These are phyloP conservation scores for Vigna unguiculata DNA, from an alignment of 306 rosid genomes.

Conservation along the genomic window DNA sequence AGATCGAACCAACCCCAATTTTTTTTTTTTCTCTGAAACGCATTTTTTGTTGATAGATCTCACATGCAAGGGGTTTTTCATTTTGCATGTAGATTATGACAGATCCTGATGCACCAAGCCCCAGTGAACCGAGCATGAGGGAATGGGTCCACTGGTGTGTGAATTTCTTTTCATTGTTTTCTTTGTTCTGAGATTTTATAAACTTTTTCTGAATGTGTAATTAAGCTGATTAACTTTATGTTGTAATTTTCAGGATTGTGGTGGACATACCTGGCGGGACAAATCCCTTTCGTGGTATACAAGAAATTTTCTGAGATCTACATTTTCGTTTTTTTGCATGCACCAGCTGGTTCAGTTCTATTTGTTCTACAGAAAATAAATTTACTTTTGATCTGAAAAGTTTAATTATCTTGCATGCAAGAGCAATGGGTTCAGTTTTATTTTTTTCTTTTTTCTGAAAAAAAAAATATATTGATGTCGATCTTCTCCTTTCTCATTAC, in stretches of 20 bases:
- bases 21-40: too few species aligned
- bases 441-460: neutral
- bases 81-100: constrained; percentile 77
- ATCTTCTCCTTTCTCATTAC: too few species aligned
- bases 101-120: constrained; percentile 95
- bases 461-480: neutral
- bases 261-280: constrained; percentile 86
- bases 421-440: too few species aligned
- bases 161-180: neutral
- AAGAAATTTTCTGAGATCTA: neutral
- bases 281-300: constrained; percentile 64
- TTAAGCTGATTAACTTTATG: neutral
- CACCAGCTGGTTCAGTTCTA: neutral
- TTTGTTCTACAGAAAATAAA: neutral
- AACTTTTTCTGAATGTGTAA: too few species aligned
- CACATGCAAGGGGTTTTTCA: constrained; percentile 35
- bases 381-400: neutral
- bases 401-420: constrained; percentile 3
- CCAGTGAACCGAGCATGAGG: constrained; percentile 91
- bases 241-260: constrained; percentile 60
- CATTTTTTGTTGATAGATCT: neutral
- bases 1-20: neutral
- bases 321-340: constrained; percentile 14
- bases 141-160: constrained; percentile 85
- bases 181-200: neutral